These are phyloP conservation scores for Iberis amara DNA, from an alignment of 441 rosid genomes.

Conservation along the genomic window DNA sequence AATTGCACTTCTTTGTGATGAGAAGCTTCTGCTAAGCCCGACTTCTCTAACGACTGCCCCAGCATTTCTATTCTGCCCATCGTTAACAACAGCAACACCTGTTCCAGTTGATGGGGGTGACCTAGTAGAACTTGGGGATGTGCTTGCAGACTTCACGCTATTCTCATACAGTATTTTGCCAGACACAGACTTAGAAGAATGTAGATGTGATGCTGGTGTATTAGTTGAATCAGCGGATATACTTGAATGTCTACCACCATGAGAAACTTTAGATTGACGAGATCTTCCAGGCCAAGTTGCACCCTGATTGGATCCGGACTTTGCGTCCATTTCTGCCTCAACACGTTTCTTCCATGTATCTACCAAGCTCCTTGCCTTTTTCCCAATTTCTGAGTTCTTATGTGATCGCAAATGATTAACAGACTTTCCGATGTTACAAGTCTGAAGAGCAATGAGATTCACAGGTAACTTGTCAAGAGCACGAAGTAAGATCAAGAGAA, in stretches of 20 bases:
- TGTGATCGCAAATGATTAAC: constrained; percentile 84
- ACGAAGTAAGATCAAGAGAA: constrained; percentile 38
- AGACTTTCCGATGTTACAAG: constrained; percentile 91
- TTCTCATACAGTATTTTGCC: constrained; percentile 56
- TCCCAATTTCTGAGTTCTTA: constrained; percentile 80
- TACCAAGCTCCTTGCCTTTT: constrained; percentile 84
- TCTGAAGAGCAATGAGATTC: constrained; percentile 83
- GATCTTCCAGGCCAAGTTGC: constrained; percentile 57
- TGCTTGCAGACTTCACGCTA: constrained; percentile 42
- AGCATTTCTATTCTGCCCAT: constrained; percentile 31
- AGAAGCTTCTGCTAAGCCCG: constrained; percentile 42
- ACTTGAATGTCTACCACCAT: constrained; percentile 50
- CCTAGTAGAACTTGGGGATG: constrained; percentile 52
- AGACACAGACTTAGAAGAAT: constrained; percentile 54
- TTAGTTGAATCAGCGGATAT: constrained; percentile 59
- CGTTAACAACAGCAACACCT: constrained; percentile 32
- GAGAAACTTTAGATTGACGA: constrained; percentile 48
- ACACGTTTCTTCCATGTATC: constrained; percentile 98
- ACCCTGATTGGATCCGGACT: constrained; percentile 57
- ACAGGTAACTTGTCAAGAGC: constrained; percentile 93
- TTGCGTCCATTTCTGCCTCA: constrained; percentile 93
- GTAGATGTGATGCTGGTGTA: constrained; percentile 50
- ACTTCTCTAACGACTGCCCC: constrained; percentile 45
- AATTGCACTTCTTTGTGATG: constrained; percentile 40
- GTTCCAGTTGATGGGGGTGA: constrained; percentile 42